phyloP scores from a whole-genome alignment of 1,284 basidiomycete genomes.

The Ustanciosporium gigantosporum region DNA sequence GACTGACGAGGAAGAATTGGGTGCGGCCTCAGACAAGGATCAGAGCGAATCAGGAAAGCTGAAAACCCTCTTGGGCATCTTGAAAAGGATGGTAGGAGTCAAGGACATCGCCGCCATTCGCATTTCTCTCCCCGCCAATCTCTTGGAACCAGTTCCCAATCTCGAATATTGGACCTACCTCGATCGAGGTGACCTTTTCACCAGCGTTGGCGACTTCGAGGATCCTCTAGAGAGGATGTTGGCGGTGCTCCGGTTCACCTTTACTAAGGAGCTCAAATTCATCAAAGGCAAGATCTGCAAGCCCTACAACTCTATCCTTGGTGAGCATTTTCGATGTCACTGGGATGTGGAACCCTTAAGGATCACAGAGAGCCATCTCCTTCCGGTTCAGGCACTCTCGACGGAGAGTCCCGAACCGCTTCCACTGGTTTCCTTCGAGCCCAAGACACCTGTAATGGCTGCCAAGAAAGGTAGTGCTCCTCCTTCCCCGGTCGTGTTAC shows the following conservation, averaged over 20 bases:
- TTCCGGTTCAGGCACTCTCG: conserved; percentile 33
- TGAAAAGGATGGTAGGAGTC: conserved; percentile 58
- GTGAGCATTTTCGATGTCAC: conserved; percentile 58
- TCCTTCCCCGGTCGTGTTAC: conserved; percentile 21
- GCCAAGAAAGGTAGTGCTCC: conserved; percentile 28
- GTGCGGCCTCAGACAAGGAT: conserved; percentile 48
- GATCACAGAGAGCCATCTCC: conserved; percentile 29
- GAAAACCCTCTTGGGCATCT: conserved; percentile 52
- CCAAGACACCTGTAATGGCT: conserved; percentile 18
- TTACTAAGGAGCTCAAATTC: conserved; percentile 91
- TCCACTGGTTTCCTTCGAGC: conserved; percentile 11
- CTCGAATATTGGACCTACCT: conserved; percentile 71
- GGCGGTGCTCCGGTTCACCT: conserved; percentile 81
- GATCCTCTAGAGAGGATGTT: conserved; percentile 92
- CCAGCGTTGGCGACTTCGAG: conserved; percentile 80
- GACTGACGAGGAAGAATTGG: conserved; percentile 52
- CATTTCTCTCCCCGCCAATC: conserved; percentile 56
- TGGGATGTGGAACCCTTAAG: conserved; percentile 51
- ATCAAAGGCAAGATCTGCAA: conserved; percentile 84
- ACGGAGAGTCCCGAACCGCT: conserved; percentile 23
- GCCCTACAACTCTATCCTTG: conserved; percentile 69
- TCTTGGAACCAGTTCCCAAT: conserved; percentile 57
- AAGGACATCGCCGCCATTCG: conserved; percentile 58
- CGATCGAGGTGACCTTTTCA: conserved; percentile 86
- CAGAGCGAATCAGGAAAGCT: conserved; percentile 55